Conservation (phyloP, 2,329 filamentous ascomycete genomes). For the Aureobasidium sp. region DNA sequence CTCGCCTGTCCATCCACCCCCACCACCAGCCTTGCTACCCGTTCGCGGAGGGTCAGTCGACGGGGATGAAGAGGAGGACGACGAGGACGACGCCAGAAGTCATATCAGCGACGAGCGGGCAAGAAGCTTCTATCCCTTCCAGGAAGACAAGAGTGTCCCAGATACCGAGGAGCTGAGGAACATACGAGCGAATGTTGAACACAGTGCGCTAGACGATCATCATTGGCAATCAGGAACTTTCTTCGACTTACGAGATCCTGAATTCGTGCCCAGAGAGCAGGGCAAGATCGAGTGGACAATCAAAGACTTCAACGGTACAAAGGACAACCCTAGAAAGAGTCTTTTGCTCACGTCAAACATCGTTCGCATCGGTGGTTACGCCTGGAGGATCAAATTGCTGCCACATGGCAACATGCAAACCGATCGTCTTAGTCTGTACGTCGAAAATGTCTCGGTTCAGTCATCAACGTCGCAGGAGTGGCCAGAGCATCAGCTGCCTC, state of each 20-base stretch:
- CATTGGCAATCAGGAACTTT: conserved; percentile 53
- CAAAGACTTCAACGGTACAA: conserved; percentile 51
- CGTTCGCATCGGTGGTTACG: conserved; percentile 49
- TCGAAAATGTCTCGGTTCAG: conserved; percentile 50
- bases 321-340: conserved; percentile 50
- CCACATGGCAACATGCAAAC: conserved; percentile 50
- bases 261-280: conserved; percentile 45
- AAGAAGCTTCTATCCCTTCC: conserved; percentile 43
- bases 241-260: conserved; percentile 48
- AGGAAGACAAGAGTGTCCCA: conserved; percentile 48
- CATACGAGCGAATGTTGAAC: conserved; percentile 43
- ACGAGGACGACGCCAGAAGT: conserved; percentile 22
- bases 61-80: conserved; percentile 19
- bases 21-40: conserved; percentile 11
- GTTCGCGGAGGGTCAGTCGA: conserved; percentile 16
- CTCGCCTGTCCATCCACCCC: neutral
- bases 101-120: conserved; percentile 19
- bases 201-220: conserved; percentile 50
- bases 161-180: conserved; percentile 51
- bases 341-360: conserved; percentile 51
- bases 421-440: conserved; percentile 51
- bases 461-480: conserved; percentile 18
- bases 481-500: conserved; percentile 21
- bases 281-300: conserved; percentile 53
- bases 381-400: conserved; percentile 60